phyloP scores from a whole-genome alignment of 2,329 filamentous ascomycete genomes.

The Dactylellina parvicollis region DNA sequence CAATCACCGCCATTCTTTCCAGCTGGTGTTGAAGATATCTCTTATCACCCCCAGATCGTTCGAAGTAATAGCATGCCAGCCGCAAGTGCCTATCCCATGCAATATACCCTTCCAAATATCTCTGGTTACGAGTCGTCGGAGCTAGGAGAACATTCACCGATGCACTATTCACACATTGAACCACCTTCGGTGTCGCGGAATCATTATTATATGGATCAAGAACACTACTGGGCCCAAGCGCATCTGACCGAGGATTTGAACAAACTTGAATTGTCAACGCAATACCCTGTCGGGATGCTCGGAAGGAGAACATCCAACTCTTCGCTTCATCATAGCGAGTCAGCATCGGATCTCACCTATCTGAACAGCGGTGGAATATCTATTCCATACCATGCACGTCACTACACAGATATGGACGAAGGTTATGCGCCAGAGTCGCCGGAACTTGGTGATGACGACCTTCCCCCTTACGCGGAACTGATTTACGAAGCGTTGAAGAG shows the following conservation, averaged over 20 bases:
- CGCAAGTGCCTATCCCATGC: constrained; percentile 12
- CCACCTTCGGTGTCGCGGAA: constrained; percentile 10
- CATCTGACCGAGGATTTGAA: constrained; percentile 3
- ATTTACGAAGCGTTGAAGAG: constrained; percentile 80
- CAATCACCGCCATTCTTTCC: constrained; percentile 16
- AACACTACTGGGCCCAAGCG: constrained; percentile 11
- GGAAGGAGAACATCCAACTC: not conserved
- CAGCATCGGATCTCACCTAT: constrained; percentile 9
- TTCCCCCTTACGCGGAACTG: constrained; percentile 78
- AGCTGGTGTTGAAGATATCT: constrained; percentile 18
- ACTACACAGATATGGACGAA: constrained; percentile 50
- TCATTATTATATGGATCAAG: constrained; percentile 4
- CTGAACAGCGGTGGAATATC: constrained; percentile 23
- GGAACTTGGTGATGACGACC: constrained; percentile 19
- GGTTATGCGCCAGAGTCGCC: constrained; percentile 5
- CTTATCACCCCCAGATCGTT: not conserved
- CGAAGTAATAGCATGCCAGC: constrained; percentile 28
- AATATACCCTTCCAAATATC: not conserved
- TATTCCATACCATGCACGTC: constrained; percentile 1
- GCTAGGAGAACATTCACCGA: not conserved
- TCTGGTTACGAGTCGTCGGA: constrained; percentile 17
- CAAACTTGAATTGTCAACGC: constrained; percentile 10
- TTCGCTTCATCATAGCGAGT: constrained; percentile 18
- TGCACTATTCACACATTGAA: constrained; percentile 8
- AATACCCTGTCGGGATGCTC: not conserved